These are phyloP conservation scores for Solanum lycopersicoides DNA, from an alignment of 257 asterid genomes.

Conservation along the genomic window DNA sequence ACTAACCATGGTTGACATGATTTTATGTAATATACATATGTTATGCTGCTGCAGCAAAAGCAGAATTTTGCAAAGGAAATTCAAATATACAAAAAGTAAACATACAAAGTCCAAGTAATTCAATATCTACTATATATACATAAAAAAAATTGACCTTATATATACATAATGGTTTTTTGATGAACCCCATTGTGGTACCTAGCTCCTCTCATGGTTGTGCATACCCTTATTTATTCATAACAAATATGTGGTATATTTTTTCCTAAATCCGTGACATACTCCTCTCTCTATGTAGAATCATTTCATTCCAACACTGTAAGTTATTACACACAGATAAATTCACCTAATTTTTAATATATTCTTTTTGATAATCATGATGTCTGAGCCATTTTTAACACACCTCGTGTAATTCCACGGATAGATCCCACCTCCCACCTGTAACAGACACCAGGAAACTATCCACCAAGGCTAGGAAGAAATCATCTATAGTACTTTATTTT, in stretches of 20 bases:
- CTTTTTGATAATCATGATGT: not conserved
- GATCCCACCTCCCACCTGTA: not conserved
- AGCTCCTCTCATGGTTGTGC: not conserved
- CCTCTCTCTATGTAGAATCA: not conserved
- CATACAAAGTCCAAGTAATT: not conserved
- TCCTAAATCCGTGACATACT: not conserved
- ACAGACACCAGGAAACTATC: not conserved
- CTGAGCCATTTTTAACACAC: not conserved
- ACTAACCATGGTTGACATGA: not conserved
- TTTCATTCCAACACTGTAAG: not conserved
- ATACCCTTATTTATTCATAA: not conserved
- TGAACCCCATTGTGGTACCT: not conserved
- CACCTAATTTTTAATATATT: not conserved
- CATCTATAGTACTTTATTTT: not conserved
- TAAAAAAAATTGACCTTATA: not conserved
- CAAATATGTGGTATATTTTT: not conserved
- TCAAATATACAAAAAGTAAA: not conserved
- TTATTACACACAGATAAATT: not conserved
- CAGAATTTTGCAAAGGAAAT: not conserved
- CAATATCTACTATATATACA: not conserved
- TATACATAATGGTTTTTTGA: not conserved
- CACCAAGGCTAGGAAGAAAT: not conserved
- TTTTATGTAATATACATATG: not conserved
- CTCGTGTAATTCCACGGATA: not conserved
- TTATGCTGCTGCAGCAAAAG: not conserved